Conservation (phyloP, 345 rosid species). For the Linum lewisii region DNA sequence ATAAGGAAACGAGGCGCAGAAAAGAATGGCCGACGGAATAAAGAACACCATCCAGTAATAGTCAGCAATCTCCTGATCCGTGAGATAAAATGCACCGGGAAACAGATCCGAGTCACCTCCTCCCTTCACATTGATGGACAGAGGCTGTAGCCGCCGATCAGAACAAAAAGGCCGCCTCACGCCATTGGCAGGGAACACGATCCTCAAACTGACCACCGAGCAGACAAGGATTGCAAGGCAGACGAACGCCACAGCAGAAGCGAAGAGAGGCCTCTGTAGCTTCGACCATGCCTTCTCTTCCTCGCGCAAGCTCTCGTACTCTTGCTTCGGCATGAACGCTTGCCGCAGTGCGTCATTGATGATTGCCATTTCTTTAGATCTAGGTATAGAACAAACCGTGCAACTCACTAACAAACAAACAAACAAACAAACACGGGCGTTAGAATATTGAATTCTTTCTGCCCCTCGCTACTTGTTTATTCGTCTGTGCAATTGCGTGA, state of each 20-base stretch:
- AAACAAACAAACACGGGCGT: neutral
- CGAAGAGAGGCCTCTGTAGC: conserved; percentile 48
- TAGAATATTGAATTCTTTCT: neutral
- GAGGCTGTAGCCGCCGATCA: conserved; percentile 43
- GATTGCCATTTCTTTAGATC: conserved; percentile 40
- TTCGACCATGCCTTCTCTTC: conserved; percentile 75
- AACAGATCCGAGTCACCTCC: conserved; percentile 52
- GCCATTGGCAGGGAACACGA: conserved; percentile 54
- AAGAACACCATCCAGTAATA: conserved; percentile 88
- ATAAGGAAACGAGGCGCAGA: conserved; percentile 54
- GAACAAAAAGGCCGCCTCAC: conserved; percentile 68
- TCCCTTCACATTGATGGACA: conserved; percentile 37
- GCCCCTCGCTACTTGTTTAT: neutral
- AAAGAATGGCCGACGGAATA: conserved; percentile 49
- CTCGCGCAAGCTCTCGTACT: conserved; percentile 72
- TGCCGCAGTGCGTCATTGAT: conserved; percentile 79
- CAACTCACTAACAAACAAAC: conserved; percentile 5
- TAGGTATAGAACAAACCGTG: neutral
- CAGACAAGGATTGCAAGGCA: conserved; percentile 39
- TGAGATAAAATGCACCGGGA: conserved; percentile 68
- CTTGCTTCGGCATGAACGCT: conserved; percentile 85
- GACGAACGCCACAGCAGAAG: conserved; percentile 21
- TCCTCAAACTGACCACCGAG: conserved; percentile 60
- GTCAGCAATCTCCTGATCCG: conserved; percentile 83
- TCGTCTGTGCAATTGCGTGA: neutral